Percentiles rank a stretch among this genome's conserved stretches.
Evolutionary conservation across 108 stramenopile genomes (phyloP).

Genomic region (Parietichytrium sp.): DNA sequence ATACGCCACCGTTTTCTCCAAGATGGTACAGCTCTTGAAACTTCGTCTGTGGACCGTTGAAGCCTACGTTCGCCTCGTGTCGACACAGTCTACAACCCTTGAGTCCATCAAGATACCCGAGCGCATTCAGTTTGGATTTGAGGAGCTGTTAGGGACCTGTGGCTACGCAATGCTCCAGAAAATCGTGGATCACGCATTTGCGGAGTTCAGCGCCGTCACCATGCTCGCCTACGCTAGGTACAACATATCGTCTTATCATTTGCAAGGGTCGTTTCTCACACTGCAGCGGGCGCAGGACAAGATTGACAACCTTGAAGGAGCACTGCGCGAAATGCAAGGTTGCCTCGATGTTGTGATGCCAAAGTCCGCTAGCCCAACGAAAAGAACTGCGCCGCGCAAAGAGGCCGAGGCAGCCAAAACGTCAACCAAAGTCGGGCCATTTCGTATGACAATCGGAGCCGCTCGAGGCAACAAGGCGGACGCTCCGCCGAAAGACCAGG

Average conservation of each 20-base stretch:
- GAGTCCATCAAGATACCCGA: neutral
- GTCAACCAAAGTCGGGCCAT: neutral
- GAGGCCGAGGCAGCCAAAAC: neutral
- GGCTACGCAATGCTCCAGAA: neutral
- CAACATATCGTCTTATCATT: constrained; percentile 1
- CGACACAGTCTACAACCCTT: neutral
- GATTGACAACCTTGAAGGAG: neutral
- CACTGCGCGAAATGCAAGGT: too few relatives aligned
- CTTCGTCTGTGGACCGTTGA: neutral
- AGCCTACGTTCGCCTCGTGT: neutral
- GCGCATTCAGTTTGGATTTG: neutral
- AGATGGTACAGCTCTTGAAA: neutral
- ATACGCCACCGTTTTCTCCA: neutral
- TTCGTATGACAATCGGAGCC: neutral
- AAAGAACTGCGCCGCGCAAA: too few relatives aligned
- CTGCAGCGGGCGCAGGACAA: neutral
- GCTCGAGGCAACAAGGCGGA: neutral
- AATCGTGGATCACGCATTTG: neutral
- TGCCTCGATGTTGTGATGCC: neutral
- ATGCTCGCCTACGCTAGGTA: neutral
- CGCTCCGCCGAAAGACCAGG: neutral
- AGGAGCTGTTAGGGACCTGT: neutral
- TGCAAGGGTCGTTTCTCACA: neutral
- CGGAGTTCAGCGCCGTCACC: constrained; percentile 17
- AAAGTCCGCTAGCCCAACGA: neutral